Conservation (phyloP, 2,329 filamentous ascomycete genomes). For the Penicillium sp. region DNA sequence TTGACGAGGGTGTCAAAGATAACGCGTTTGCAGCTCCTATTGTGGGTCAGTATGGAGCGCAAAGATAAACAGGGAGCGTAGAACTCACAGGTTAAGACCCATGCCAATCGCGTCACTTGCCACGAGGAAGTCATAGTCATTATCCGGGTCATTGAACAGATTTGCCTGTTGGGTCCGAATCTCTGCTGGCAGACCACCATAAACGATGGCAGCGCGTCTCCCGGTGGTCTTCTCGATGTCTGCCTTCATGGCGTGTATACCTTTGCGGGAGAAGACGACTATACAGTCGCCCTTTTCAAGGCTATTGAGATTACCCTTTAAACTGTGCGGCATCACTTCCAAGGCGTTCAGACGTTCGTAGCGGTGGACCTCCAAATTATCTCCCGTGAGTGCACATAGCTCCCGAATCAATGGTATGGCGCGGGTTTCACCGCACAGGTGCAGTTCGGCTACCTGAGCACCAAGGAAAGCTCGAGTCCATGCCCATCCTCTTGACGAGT, state of each 20-base stretch:
- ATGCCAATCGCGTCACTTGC: slow-evolving; percentile 97
- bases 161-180: slow-evolving; percentile 87
- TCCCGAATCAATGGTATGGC: slow-evolving; percentile 75
- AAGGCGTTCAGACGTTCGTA: slow-evolving; percentile 84
- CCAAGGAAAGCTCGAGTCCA: slow-evolving; percentile 93
- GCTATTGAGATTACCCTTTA: slow-evolving; percentile 63
- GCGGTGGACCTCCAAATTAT: slow-evolving; percentile 75
- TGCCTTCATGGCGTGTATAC: slow-evolving; percentile 75
- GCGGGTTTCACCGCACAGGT: slow-evolving; percentile 88
- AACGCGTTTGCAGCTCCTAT: slow-evolving; percentile 75
- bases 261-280: slow-evolving; percentile 79
- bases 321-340: slow-evolving; percentile 61
- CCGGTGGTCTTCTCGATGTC: slow-evolving; percentile 75
- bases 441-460: slow-evolving; percentile 81
- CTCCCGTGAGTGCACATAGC: slow-evolving; percentile 75
- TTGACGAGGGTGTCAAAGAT: slow-evolving; percentile 81
- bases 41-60: slow-evolving; percentile 14
- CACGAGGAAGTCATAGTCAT: slow-evolving; percentile 91
- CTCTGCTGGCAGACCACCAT: slow-evolving; percentile 87
- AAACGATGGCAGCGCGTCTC: slow-evolving; percentile 84
- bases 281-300: slow-evolving; percentile 88
- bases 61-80: background rate
- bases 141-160: slow-evolving; percentile 91
- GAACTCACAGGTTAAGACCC: slow-evolving; percentile 82
- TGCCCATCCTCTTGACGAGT: slow-evolving; percentile 78